These are phyloP conservation scores for Aspergillus eucalypticola DNA, from an alignment of 2,329 filamentous ascomycete genomes.

Conservation along the genomic window DNA sequence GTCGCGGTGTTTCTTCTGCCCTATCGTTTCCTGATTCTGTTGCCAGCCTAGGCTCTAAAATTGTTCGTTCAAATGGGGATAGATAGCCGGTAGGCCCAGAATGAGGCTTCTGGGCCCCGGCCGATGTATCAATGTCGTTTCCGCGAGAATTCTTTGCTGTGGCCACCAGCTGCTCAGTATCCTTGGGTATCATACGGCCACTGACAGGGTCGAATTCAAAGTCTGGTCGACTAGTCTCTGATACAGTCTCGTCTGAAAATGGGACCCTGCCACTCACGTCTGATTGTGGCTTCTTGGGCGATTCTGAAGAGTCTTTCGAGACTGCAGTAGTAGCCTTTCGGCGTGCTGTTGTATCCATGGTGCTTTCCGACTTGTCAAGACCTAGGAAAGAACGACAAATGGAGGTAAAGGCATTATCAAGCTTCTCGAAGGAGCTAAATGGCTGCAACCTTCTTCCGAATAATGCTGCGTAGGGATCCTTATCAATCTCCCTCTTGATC, in stretches of 20 bases:
- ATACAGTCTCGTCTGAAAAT: not conserved
- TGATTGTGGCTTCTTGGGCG: not conserved
- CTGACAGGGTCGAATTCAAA: constrained; percentile 46
- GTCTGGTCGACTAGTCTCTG: not conserved
- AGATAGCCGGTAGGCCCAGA: constrained; percentile 7
- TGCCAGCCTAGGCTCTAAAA: not conserved
- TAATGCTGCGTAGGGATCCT: constrained; percentile 39
- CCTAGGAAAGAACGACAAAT: constrained; percentile 35
- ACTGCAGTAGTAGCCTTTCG: not conserved
- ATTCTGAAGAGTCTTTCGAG: constrained; percentile 1
- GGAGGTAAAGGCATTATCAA: constrained; percentile 29
- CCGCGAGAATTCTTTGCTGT: not conserved
- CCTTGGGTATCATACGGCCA: constrained; percentile 40
- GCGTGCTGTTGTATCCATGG: constrained; percentile 1
- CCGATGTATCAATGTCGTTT: not conserved
- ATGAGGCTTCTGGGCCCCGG: not conserved
- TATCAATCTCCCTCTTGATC: constrained; percentile 39
- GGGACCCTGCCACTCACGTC: constrained; percentile 2
- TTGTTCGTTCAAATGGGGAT: not conserved
- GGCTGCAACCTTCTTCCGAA: constrained; percentile 40
- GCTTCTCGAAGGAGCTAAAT: constrained; percentile 21
- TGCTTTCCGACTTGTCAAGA: constrained; percentile 7
- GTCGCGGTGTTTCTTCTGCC: not conserved
- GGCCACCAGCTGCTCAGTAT: not conserved
- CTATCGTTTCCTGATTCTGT: not conserved